Evolutionary conservation across 1,284 basidiomycete species (phyloP).

Genomic region (Ceratobasidium sp.): DNA sequence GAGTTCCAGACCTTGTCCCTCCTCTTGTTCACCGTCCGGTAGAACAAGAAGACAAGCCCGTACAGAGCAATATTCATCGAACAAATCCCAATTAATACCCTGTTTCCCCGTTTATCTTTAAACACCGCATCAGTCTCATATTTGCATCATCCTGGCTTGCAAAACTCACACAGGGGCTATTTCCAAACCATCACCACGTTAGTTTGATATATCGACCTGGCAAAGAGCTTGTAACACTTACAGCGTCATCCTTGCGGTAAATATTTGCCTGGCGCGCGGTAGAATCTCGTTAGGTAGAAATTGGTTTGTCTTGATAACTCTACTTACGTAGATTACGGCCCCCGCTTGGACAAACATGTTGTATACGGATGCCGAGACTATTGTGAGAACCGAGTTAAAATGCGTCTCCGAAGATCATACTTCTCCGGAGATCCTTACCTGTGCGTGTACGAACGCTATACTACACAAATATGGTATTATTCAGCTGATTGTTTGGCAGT

Average conservation of each 20-base stretch:
- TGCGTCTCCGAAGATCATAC: neutral
- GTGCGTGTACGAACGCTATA: slow-evolving; percentile 31
- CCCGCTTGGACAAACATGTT: slow-evolving; percentile 33
- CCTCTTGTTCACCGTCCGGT: slow-evolving; percentile 9
- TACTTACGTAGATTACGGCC: slow-evolving; percentile 18
- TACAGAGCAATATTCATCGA: slow-evolving; percentile 33
- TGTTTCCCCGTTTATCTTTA: slow-evolving; percentile 31
- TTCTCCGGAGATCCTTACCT: neutral
- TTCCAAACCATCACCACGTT: neutral
- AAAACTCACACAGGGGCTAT: slow-evolving; percentile 30
- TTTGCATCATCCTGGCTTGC: neutral
- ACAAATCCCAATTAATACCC: slow-evolving; percentile 29
- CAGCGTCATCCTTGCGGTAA: slow-evolving; percentile 33
- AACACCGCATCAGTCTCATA: neutral
- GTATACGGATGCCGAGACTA: slow-evolving; percentile 28
- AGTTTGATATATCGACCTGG: neutral
- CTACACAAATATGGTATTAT: neutral
- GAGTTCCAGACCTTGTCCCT: slow-evolving; percentile 31
- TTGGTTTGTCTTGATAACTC: neutral
- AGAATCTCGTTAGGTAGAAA: neutral
- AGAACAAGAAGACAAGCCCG: slow-evolving; percentile 23
- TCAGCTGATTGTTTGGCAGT: no score
- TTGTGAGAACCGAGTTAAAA: neutral
- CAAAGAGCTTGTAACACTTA: neutral
- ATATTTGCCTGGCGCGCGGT: slow-evolving; percentile 19